phyloP scores from a whole-genome alignment of 2,329 filamentous ascomycete genomes.

The Ploettnerulaceae sp. region DNA sequence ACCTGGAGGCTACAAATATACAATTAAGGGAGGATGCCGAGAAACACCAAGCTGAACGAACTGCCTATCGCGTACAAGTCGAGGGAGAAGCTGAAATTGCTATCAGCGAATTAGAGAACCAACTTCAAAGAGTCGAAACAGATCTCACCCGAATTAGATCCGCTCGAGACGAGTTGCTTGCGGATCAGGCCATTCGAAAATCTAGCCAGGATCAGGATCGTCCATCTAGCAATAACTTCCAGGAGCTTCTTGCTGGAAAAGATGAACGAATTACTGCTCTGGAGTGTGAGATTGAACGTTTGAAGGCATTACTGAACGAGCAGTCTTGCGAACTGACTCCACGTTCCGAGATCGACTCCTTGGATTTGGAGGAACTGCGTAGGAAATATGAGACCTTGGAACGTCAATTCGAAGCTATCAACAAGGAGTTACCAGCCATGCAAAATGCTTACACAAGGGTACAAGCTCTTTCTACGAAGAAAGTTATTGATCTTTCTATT shows the following conservation, averaged over 20 bases:
- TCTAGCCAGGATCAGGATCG: conserved; percentile 72
- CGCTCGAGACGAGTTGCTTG: conserved; percentile 76
- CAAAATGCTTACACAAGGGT: conserved; percentile 89
- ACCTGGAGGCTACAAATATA: conserved; percentile 82
- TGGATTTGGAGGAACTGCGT: conserved; percentile 67
- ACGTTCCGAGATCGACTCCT: conserved; percentile 48
- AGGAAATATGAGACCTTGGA: conserved; percentile 69
- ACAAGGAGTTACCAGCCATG: conserved; percentile 82
- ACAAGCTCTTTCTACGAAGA: conserved; percentile 77
- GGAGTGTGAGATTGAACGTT: conserved; percentile 74
- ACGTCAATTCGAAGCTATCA: conserved; percentile 76
- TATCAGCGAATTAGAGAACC: conserved; percentile 73
- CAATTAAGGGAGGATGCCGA: conserved; percentile 80
- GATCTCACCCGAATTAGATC: conserved; percentile 84
- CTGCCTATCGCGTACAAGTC: conserved; percentile 72
- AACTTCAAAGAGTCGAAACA: conserved; percentile 73
- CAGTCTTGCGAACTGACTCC: conserved; percentile 36
- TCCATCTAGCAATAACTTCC: conserved; percentile 64
- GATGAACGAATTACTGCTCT: conserved; percentile 76
- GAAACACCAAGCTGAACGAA: conserved; percentile 79
- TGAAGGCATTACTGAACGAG: conserved; percentile 54
- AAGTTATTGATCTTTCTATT: conserved; percentile 69
- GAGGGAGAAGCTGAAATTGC: conserved; percentile 73
- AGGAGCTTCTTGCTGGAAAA: conserved; percentile 73
- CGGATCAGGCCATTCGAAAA: conserved; percentile 76